Evolutionary conservation across 2,329 filamentous ascomycete genomes (phyloP), one percentile per base, ranked within the genome.

Genomic region (Dendryphion nanum): DNA sequence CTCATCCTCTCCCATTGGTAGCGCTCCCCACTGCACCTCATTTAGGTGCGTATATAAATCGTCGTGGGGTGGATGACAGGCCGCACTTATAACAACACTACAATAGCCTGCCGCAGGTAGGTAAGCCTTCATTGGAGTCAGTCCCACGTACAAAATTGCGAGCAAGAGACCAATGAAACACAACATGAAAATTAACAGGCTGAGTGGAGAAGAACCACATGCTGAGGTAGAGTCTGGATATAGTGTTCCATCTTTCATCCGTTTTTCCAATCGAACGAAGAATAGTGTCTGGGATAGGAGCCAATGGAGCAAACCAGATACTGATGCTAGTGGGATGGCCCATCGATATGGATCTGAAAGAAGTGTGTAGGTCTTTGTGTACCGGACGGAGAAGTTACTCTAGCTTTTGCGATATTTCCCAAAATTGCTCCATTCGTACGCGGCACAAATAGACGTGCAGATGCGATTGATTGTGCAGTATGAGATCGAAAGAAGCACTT

Each of bases 51-150:
- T 15, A 30, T 30, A 30, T 15, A 16, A 13, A 16, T 38, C 34
- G 24, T 18, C 10, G 8, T 18, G 10, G 5, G 35, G 24, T 3
- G 40, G 23, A 18, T 45, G 51, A 24, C 49, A 51, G 1, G 49
- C 49, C 4, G 51, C 47, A 28, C 41, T 44, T 14, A 52, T 45
- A 13, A 44, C 45, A 19, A 43, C 14, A 41, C 48, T 90, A 16
- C 82, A 85, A 67, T 71, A 89, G 46, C 85, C 83, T 19, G 85
- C 89, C 73, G 90, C 89, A 64, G 86, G 86, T 41, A 89, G 89
- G 48, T 74, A 89, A 15, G 85, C 84, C 5, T 73, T 89, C 10
- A 86, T 84, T 2, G 83, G 85, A 2, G 83, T 84, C 0, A 89
- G 89, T 66, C 85, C 86, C 24, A 73, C 72, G 58, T 82, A 35